Evolutionary conservation across 2,329 filamentous ascomycete species (phyloP).

Genomic region (Periconia macrospinosa): DNA sequence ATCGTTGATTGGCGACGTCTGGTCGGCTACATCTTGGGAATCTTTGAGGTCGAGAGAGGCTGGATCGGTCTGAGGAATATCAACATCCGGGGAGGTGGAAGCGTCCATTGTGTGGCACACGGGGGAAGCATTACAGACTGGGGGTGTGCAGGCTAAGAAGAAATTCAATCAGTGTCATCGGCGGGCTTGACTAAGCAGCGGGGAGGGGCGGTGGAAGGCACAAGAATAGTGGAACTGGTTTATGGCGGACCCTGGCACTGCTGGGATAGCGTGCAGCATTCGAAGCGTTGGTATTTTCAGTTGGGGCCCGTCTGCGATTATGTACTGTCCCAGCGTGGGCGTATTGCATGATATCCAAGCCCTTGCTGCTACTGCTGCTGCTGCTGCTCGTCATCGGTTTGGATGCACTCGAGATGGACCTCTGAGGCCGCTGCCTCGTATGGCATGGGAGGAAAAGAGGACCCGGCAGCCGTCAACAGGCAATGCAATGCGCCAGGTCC

Average conservation of each 20-base stretch:
- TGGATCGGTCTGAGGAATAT: conserved; percentile 31
- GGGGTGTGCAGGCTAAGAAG: conserved; percentile 20
- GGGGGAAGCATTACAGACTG: conserved; percentile 16
- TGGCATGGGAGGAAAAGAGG: neutral
- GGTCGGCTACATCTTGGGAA: conserved; percentile 32
- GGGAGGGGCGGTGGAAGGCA: conserved; percentile 11
- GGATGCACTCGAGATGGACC: neutral
- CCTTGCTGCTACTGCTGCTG: no score
- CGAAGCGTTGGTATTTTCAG: conserved; percentile 4
- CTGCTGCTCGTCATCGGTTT: neutral
- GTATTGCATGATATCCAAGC: neutral
- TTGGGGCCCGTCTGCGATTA: neutral
- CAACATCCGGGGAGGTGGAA: conserved; percentile 34
- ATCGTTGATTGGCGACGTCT: conserved; percentile 37
- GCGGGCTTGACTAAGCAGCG: conserved; percentile 21
- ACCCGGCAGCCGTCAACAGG: no score
- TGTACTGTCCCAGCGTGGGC: neutral
- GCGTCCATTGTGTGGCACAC: conserved; percentile 37
- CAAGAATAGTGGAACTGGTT: conserved; percentile 11
- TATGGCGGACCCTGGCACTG: conserved; percentile 9
- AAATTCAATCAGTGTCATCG: conserved; percentile 18
- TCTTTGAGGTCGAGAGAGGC: conserved; percentile 27
- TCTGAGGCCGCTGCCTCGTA: neutral
- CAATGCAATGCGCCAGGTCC: neutral
- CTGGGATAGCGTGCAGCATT: conserved; percentile 15